These are phyloP conservation scores for Limtongia smithiae DNA, from an alignment of 805 yeast genomes.

Conservation along the genomic window DNA sequence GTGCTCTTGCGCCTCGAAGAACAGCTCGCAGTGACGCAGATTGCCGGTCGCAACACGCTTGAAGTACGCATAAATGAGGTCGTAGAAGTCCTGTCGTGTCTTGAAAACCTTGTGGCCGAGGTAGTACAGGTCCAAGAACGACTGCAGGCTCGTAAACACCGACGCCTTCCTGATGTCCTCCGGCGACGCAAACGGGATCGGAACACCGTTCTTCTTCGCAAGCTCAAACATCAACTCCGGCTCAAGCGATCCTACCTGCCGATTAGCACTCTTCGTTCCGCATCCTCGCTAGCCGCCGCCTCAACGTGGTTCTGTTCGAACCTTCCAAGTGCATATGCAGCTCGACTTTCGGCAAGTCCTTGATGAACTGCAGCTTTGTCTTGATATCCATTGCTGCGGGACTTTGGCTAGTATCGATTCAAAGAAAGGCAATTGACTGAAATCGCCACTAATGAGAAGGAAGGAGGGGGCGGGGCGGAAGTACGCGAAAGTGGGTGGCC, in stretches of 20 bases:
- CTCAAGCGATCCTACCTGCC: slow-evolving; percentile 46
- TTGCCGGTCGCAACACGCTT: slow-evolving; percentile 30
- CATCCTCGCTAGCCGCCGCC: neutral
- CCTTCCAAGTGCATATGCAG: slow-evolving; percentile 85
- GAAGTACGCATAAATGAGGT: slow-evolving; percentile 73
- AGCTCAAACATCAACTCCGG: slow-evolving; percentile 69
- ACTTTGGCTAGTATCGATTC: no score
- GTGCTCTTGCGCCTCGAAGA: slow-evolving; percentile 31
- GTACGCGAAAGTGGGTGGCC: no score
- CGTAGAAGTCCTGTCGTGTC: slow-evolving; percentile 67
- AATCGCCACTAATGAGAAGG: no score
- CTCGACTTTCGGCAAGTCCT: slow-evolving; percentile 79
- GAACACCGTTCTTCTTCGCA: slow-evolving; percentile 60
- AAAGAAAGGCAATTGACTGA: no score
- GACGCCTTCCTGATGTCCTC: slow-evolving; percentile 58
- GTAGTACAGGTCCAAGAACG: slow-evolving; percentile 73
- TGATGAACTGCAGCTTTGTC: slow-evolving; percentile 45
- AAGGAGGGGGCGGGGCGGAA: no score
- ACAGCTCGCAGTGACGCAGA: slow-evolving; percentile 27
- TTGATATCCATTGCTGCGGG: slow-evolving; percentile 20
- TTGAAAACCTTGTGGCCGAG: slow-evolving; percentile 76
- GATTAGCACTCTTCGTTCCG: no score
- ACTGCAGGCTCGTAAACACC: slow-evolving; percentile 65
- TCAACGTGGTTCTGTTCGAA: slow-evolving; percentile 29
- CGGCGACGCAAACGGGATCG: slow-evolving; percentile 54